Conservation (phyloP, 305 asterid genomes). For the Rubia balearica region DNA sequence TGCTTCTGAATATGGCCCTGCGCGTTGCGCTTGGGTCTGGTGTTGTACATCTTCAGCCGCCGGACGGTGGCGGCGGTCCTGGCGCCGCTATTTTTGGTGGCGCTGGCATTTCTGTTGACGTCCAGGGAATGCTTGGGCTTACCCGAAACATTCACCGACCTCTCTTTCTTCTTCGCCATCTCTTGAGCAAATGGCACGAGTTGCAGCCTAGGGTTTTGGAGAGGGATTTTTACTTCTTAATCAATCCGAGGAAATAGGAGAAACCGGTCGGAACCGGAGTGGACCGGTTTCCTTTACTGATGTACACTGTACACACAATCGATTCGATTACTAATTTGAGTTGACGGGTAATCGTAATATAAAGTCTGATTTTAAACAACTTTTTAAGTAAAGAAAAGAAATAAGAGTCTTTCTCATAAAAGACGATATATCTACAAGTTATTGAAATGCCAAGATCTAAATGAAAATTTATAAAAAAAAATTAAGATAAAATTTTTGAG, state of each 20-base stretch:
- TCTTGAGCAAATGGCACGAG: not conserved
- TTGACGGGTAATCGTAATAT: too few species aligned
- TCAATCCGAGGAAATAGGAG: not conserved
- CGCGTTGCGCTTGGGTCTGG: slow-evolving; percentile 49
- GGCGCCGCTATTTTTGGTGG: slow-evolving; percentile 31
- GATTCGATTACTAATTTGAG: too few species aligned
- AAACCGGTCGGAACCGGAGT: not conserved
- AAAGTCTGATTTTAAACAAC: too few species aligned
- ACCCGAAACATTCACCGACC: slow-evolving; percentile 72
- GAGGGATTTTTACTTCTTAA: slow-evolving; percentile 7
- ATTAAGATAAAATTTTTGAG: too few species aligned
- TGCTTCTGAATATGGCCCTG: slow-evolving; percentile 55
- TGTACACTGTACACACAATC: too few species aligned
- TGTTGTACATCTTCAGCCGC: slow-evolving; percentile 86
- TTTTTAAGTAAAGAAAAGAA: too few species aligned
- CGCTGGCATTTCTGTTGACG: slow-evolving; percentile 35
- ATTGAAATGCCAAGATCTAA: too few species aligned
- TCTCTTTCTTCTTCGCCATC: slow-evolving; percentile 77
- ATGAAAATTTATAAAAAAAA: too few species aligned
- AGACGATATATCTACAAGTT: too few species aligned
- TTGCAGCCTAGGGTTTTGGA: slow-evolving; percentile 18
- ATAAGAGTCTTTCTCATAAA: too few species aligned
- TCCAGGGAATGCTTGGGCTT: slow-evolving; percentile 94
- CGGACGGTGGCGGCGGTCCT: slow-evolving; percentile 90
- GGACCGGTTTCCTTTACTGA: not conserved